A percentile compares a stretch with the other conserved stretches of the same genome.
These are phyloP conservation scores for Lonicera japonica DNA, from an alignment of 129 eudicot species.

Conservation along the genomic window DNA sequence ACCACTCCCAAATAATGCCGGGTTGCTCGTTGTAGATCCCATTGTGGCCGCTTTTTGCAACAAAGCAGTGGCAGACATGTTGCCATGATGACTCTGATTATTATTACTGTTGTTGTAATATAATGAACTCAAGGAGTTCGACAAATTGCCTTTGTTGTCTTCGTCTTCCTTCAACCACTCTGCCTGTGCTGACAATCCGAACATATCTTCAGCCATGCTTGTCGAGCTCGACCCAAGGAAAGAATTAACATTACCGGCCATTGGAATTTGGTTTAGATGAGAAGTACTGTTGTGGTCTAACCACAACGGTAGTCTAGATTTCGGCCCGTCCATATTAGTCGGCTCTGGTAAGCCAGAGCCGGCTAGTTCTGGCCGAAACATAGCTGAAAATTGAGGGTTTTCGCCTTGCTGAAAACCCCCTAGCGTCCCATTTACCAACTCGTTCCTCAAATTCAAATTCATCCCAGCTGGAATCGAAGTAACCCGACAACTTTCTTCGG, in stretches of 20 bases:
- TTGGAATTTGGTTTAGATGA: constrained; percentile 21
- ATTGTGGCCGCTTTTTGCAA: constrained; percentile 74
- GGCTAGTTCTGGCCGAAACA: constrained; percentile 27
- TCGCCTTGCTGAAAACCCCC: constrained; percentile 31
- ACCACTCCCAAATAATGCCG: constrained; percentile 23
- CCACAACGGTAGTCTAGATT: constrained; percentile 61
- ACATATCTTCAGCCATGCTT: constrained; percentile 21
- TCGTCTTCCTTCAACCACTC: constrained; percentile 62
- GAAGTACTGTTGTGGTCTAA: constrained; percentile 42
- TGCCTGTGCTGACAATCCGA: constrained; percentile 27
- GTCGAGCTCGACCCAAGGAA: constrained; percentile 42
- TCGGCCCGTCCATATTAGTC: constrained; percentile 38
- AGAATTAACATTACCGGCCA: constrained; percentile 20
- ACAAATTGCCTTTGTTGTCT: constrained; percentile 25
- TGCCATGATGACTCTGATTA: constrained; percentile 34
- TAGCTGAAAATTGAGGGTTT: constrained; percentile 35
- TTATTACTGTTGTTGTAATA: constrained; percentile 22
- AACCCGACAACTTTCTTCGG: constrained; percentile 70
- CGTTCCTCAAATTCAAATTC: constrained; percentile 51
- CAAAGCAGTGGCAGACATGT: constrained; percentile 77
- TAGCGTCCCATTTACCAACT: constrained; percentile 31
- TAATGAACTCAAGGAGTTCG: constrained; percentile 29
- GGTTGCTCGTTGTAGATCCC: constrained; percentile 53
- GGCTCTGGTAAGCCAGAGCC: constrained; percentile 17
- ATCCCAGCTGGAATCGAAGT: constrained; percentile 37